phyloP scores from a whole-genome alignment of 1,284 basidiomycete species.

The Apiotrichum brassicae region DNA sequence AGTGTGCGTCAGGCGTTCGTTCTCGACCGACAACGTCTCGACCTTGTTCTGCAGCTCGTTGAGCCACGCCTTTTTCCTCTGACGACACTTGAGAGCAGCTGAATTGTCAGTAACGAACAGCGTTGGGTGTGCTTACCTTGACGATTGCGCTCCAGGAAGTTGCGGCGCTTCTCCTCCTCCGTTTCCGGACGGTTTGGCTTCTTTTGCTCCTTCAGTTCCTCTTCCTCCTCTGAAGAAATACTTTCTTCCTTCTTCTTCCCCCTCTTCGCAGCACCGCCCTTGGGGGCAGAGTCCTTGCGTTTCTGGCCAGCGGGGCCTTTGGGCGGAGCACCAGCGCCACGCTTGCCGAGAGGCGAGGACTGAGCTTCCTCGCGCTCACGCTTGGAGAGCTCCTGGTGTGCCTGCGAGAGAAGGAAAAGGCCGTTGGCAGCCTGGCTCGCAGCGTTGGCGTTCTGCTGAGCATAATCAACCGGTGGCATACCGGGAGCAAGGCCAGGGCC shows the following conservation, averaged over 20 bases:
- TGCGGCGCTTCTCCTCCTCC: slow-evolving; percentile 89
- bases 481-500: slow-evolving; percentile 9
- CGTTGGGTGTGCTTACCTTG: slow-evolving; percentile 59
- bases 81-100: slow-evolving; percentile 97
- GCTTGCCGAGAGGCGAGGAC: slow-evolving; percentile 14
- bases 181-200: slow-evolving; percentile 67
- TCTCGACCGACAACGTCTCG: slow-evolving; percentile 82
- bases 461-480: slow-evolving; percentile 33
- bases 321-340: slow-evolving; percentile 9
- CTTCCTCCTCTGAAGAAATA: slow-evolving; percentile 20
- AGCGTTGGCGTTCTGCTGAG: slow-evolving; percentile 43
- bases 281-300: slow-evolving; percentile 3
- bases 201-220: slow-evolving; percentile 35
- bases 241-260: slow-evolving; percentile 47
- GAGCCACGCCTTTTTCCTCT: slow-evolving; percentile 98
- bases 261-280: slow-evolving; percentile 22
- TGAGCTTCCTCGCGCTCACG: slow-evolving; percentile 59
- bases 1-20: slow-evolving; percentile 71
- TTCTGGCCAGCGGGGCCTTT: slow-evolving; percentile 6
- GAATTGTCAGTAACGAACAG: not conserved
- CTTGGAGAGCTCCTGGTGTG: slow-evolving; percentile 93
- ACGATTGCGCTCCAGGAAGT: slow-evolving; percentile 88
- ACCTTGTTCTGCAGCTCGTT: slow-evolving; percentile 86
- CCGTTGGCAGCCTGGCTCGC: slow-evolving; percentile 67
- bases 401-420: slow-evolving; percentile 84